Base-by-base conservation (phyloP, 768 basidiomycete species). In the Leccinum obscurum region DNA sequence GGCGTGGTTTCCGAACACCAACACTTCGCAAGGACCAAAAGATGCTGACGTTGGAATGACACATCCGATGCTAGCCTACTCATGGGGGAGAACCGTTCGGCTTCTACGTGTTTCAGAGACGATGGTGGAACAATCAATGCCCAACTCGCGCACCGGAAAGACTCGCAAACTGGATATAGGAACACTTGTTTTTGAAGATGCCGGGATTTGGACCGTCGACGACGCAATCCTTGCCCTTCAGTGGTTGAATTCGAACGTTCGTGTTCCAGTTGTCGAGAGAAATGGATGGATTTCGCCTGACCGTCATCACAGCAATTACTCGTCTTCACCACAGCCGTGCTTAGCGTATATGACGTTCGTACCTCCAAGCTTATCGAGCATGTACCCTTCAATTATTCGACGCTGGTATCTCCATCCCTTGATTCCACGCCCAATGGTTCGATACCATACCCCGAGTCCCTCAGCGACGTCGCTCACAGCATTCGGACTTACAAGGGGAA, bases 231-330 rank as follows among this genome's bases (percentile, higher is more conserved):
- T 91, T 37, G 86, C 87, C 8, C 61, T 97, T 34, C 89, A 94
- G 64, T 98, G 96, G 97, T 78, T 95, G 67, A 95, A 93, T 73
- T 78, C 79, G 60, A 85, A 88, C 76, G 96, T 98, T 77, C 77
- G 95, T 86, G 70, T 71, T 66, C 76, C 76, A 65, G 4, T 62
- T 37, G 13, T 58, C 22, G 6, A 24, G 49, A 28, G 46, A 17
- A 56, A 35, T 2, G 35, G 34, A 30, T 35, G 53, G 39, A 34
- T 53, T 13, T 46, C 17, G 13, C 34, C 59, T 59, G 56, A 55
- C 52, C 48, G 30, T 64, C 61, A 41, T 56, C 55, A 20, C 55
- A 93, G 92, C 89, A 92, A 88, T 66, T 92, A 6, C 70, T 89
- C 15, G 74, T 85, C 14, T 73, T 90, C 28, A 93, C 89, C 1